phyloP scores from a whole-genome alignment of 2,329 filamentous ascomycete species.

The Teratosphaeria pseudoeucalypti region DNA sequence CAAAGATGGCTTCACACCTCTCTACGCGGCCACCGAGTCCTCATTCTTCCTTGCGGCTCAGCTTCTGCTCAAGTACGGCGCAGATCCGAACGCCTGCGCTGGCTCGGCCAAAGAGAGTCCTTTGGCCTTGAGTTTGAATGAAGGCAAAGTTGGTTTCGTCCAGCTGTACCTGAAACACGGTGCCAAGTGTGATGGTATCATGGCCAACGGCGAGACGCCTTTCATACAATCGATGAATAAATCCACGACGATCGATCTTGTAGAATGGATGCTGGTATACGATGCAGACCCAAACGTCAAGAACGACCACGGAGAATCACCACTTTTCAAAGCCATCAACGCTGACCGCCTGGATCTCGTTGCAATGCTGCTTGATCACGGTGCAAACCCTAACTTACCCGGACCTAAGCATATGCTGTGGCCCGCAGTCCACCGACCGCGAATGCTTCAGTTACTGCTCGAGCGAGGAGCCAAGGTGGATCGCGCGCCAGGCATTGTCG shows the following conservation, averaged over 20 bases:
- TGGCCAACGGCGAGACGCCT: slow-evolving; percentile 49
- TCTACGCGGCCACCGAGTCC: slow-evolving; percentile 40
- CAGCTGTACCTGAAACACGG: slow-evolving; percentile 53
- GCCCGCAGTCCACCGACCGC: slow-evolving; percentile 51
- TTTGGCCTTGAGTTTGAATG: slow-evolving; percentile 39
- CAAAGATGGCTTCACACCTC: slow-evolving; percentile 49
- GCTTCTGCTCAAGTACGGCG: slow-evolving; percentile 54
- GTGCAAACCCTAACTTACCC: slow-evolving; percentile 58
- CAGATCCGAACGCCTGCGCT: slow-evolving; percentile 44
- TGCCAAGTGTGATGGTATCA: slow-evolving; percentile 45
- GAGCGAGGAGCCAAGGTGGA: slow-evolving; percentile 45
- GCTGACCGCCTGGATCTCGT: slow-evolving; percentile 48
- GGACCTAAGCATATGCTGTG: slow-evolving; percentile 47
- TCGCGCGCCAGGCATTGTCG: slow-evolving; percentile 55
- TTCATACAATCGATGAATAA: slow-evolving; percentile 52
- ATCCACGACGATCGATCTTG: slow-evolving; percentile 43
- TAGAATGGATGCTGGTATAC: slow-evolving; percentile 51
- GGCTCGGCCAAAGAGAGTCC: slow-evolving; percentile 46
- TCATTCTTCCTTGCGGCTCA: slow-evolving; percentile 46
- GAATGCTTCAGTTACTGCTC: slow-evolving; percentile 47
- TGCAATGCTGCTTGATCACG: slow-evolving; percentile 43
- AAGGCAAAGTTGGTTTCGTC: slow-evolving; percentile 46
- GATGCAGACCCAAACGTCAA: slow-evolving; percentile 50
- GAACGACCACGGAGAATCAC: slow-evolving; percentile 51
- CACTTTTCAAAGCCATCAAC: slow-evolving; percentile 53